A percentile compares a stretch with the other conserved stretches of the same genome.
Conservation (phyloP, 805 yeast species). For the Pachysolen tannophilus region DNA sequence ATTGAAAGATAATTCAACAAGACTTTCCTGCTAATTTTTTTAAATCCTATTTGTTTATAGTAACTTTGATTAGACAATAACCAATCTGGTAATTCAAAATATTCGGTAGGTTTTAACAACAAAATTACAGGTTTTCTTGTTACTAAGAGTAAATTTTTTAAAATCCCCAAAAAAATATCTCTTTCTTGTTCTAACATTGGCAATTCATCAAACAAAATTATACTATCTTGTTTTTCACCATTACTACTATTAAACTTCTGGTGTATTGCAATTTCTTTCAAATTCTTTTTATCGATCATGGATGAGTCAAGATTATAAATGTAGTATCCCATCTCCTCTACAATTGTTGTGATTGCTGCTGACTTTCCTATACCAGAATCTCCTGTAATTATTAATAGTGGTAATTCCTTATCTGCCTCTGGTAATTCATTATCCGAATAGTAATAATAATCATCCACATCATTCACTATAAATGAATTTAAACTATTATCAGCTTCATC, state of each 20-base stretch:
- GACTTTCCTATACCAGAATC: conserved; percentile 7
- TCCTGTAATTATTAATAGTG: conserved; percentile 5
- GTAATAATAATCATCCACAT: background rate
- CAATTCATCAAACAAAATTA: conserved; percentile 8
- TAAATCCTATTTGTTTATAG: conserved; percentile 2
- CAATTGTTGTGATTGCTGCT: conserved; percentile 1
- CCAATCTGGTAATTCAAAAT: conserved; percentile 7
- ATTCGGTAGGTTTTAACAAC: conserved; percentile 1
- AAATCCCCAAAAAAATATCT: conserved; percentile 5
- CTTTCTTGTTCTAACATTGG: conserved; percentile 3
- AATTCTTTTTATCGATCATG: conserved; percentile 5
- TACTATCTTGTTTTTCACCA: conserved; percentile 6
- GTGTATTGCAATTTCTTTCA: conserved; percentile 6
- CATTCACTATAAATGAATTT: conserved; percentile 6
- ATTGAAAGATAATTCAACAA: conserved; percentile 2
- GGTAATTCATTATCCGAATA: background rate
- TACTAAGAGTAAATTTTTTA: conserved; percentile 1
- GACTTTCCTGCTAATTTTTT: conserved; percentile 1
- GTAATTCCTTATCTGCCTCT: conserved; percentile 6
- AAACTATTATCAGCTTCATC: background rate
- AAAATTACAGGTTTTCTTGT: conserved; percentile 9
- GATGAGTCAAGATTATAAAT: conserved; percentile 7
- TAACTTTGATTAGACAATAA: background rate
- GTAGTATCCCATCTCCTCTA: conserved; percentile 5
- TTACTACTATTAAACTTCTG: conserved; percentile 4